These are phyloP conservation scores for Parathielavia hyrcaniae DNA, from an alignment of 495 filamentous ascomycete genomes.

Conservation along the genomic window DNA sequence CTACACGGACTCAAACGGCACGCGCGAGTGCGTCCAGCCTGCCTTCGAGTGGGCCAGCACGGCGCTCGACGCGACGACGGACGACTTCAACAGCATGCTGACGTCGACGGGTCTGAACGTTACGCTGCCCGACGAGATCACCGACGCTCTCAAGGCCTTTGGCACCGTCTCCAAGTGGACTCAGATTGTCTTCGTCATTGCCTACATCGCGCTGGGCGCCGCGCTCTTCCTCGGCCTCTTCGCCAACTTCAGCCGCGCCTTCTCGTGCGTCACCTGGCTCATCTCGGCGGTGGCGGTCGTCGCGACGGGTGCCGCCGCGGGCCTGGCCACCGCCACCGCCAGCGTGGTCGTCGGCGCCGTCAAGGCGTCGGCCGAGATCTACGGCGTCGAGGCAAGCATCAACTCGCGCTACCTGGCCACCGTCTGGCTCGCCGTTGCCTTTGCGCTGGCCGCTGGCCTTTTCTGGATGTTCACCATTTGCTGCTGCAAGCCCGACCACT, in stretches of 20 bases:
- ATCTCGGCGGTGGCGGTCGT: conserved; percentile 49
- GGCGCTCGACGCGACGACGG: conserved; percentile 49
- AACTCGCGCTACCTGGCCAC: conserved; percentile 61
- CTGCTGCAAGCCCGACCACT: conserved; percentile 62
- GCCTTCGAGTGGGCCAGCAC: conserved; percentile 74
- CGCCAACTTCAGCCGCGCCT: conserved; percentile 47
- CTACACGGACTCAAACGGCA: conserved; percentile 43
- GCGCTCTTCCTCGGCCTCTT: conserved; percentile 76
- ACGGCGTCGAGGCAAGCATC: conserved; percentile 57
- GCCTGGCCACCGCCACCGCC: conserved; percentile 55
- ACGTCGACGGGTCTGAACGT: conserved; percentile 36
- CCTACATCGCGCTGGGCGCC: conserved; percentile 60
- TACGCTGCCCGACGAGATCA: conserved; percentile 56
- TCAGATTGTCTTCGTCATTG: conserved; percentile 67
- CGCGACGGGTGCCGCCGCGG: conserved; percentile 54
- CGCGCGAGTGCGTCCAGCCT: conserved; percentile 51
- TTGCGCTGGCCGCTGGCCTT: conserved; percentile 61
- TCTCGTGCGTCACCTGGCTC: conserved; percentile 47
- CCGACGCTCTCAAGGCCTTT: conserved; percentile 64
- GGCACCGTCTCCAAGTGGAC: conserved; percentile 71
- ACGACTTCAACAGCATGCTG: conserved; percentile 43
- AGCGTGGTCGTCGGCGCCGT: conserved; percentile 62
- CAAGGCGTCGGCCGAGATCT: conserved; percentile 56
- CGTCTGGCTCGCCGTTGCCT: conserved; percentile 74
- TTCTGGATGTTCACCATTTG: conserved; percentile 91